Evolutionary conservation across 331 rosid genomes (phyloP).

Genomic region (Quercus lobata): DNA sequence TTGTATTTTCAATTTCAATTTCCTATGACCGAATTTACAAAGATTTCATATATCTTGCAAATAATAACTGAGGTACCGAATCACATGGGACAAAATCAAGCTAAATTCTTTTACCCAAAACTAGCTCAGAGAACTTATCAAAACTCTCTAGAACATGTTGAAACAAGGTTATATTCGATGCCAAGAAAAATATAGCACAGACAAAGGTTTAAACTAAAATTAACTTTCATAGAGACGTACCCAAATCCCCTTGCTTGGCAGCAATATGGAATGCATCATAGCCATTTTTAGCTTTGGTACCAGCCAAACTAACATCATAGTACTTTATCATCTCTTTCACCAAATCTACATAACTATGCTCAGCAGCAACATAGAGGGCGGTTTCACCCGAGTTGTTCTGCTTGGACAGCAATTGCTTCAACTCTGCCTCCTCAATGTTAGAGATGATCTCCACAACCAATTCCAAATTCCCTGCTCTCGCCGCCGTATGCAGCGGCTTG

Average conservation of each 20-base stretch:
- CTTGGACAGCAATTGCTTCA: constrained; percentile 53
- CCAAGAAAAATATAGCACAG: neutral
- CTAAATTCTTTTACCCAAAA: too few relatives aligned
- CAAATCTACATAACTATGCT: constrained; percentile 46
- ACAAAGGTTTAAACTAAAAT: neutral
- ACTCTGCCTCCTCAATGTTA: constrained; percentile 35
- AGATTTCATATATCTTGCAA: too few relatives aligned
- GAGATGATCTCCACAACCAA: constrained; percentile 45
- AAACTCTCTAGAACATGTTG: constrained; percentile 1
- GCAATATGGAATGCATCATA: constrained; percentile 75
- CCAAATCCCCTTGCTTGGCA: constrained; percentile 72
- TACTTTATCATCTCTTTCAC: constrained; percentile 50
- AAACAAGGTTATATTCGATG: neutral
- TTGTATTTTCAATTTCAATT: neutral
- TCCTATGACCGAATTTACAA: too few relatives aligned
- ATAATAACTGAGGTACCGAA: too few relatives aligned
- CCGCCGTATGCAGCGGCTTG: constrained; percentile 51
- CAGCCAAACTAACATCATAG: constrained; percentile 48
- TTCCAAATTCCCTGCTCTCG: constrained; percentile 57
- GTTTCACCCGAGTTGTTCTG: constrained; percentile 63
- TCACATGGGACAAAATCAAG: too few relatives aligned
- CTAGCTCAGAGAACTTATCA: neutral
- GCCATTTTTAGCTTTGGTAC: constrained; percentile 63
- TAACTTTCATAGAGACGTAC: constrained; percentile 35
- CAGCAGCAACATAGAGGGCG: constrained; percentile 62